Conservation (phyloP, 176 grass and related monocot species). For the Cenchrus americanus region DNA sequence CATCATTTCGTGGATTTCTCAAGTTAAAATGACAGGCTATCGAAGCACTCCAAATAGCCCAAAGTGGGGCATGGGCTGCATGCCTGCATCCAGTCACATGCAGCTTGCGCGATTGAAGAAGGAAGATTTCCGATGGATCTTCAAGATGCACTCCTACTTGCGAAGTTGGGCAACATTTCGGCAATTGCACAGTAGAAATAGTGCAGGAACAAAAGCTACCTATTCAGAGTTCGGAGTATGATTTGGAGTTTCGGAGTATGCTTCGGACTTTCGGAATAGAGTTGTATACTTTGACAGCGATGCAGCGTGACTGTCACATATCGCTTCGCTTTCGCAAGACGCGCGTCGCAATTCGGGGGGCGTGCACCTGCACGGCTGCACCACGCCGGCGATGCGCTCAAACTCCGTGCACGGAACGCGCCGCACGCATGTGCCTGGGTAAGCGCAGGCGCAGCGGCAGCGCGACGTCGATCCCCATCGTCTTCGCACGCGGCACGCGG, state of each 20-base stretch:
- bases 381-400: neutral
- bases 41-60: neutral
- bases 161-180: neutral
- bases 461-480: no score
- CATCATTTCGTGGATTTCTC: neutral
- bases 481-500: neutral
- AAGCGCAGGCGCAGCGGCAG: no score
- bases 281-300: neutral
- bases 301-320: neutral
- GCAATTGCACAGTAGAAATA: neutral
- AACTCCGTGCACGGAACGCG: constrained; percentile 43
- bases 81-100: constrained; percentile 25
- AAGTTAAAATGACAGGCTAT: neutral
- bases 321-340: neutral
- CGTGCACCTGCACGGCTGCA: neutral
- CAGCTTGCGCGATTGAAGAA: constrained; percentile 10
- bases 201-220: neutral
- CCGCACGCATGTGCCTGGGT: neutral
- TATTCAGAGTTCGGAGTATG: neutral
- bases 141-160: neutral
- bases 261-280: neutral
- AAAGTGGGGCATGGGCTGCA: constrained; percentile 8
- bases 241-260: neutral
- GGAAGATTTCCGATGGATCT: neutral
- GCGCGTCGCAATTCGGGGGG: neutral